A percentile compares a stretch with the other conserved stretches of the same genome.
Evolutionary conservation across 768 basidiomycete species (phyloP).

Genomic region (Hericium coralloides): DNA sequence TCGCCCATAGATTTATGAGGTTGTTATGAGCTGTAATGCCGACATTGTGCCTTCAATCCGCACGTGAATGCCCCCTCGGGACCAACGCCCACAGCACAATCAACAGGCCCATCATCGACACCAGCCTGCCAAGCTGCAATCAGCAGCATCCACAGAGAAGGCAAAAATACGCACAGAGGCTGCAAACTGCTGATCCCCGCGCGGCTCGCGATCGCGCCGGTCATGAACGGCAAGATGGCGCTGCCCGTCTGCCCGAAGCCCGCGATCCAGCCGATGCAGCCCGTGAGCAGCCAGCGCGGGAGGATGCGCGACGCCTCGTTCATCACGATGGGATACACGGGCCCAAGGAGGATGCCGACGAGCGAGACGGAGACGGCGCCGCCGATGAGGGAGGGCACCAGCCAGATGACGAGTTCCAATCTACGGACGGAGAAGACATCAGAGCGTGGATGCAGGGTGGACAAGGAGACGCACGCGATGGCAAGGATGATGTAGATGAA

Average conservation of each 20-base stretch:
- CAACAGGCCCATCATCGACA: conserved; percentile 35
- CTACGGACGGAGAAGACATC: not conserved
- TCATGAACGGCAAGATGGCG: conserved; percentile 41
- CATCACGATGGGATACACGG: conserved; percentile 34
- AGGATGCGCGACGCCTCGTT: conserved; percentile 30
- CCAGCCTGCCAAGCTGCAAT: conserved; percentile 12
- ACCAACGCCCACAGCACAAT: conserved; percentile 33
- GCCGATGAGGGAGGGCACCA: conserved; percentile 40
- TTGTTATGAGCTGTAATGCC: no score
- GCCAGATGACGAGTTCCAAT: conserved; percentile 43
- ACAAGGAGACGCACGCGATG: conserved; percentile 20
- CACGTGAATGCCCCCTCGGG: conserved; percentile 17
- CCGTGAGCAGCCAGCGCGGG: conserved; percentile 32
- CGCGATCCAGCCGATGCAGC: conserved; percentile 38
- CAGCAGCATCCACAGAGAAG: not conserved
- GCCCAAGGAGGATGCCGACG: conserved; percentile 42
- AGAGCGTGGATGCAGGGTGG: not conserved
- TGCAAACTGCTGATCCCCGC: conserved; percentile 35
- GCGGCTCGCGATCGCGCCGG: conserved; percentile 31
- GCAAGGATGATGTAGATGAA: conserved; percentile 27
- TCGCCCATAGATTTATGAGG: no score
- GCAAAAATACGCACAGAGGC: conserved; percentile 32
- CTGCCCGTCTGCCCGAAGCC: conserved; percentile 42
- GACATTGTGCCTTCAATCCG: not conserved
- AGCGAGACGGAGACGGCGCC: conserved; percentile 43